Conservation (phyloP, 73 alveolate genomes). For the Paramecium octaurelia region DNA sequence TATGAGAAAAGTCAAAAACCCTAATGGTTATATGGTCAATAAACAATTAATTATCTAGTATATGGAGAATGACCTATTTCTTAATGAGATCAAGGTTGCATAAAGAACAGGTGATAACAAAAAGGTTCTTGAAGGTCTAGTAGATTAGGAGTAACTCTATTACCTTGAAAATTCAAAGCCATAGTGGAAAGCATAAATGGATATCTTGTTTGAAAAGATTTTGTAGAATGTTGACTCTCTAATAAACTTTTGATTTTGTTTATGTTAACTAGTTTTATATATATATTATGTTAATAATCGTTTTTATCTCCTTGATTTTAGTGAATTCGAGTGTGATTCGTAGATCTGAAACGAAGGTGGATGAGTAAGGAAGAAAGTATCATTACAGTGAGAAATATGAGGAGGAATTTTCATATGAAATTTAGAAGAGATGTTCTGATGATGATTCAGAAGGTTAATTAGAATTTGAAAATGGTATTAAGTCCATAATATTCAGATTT, state of each 20-base stretch:
- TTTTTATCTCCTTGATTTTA: not conserved
- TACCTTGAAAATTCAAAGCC: not conserved
- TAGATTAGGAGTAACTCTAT: not conserved
- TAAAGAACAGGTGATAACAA: not conserved
- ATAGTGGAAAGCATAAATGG: not conserved
- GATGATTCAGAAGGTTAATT: not conserved
- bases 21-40: not conserved
- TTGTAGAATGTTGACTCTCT: not conserved
- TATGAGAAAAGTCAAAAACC: not conserved
- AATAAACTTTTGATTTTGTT: not conserved
- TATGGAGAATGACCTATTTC: not conserved
- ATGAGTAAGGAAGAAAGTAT: not conserved
- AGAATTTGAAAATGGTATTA: not conserved
- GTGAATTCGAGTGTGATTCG: not conserved
- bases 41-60: not conserved
- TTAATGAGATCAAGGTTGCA: not conserved
- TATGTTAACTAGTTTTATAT: not conserved
- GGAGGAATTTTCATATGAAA: not conserved
- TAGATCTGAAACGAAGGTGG: not conserved
- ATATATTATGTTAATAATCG: not conserved
- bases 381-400: slow-evolving; percentile 5
- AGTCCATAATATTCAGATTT: not conserved
- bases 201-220: not conserved
- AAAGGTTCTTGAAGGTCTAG: not conserved
- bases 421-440: not conserved